Base-by-base conservation (phyloP, 345 rosid species). In the Populus deltoides region DNA sequence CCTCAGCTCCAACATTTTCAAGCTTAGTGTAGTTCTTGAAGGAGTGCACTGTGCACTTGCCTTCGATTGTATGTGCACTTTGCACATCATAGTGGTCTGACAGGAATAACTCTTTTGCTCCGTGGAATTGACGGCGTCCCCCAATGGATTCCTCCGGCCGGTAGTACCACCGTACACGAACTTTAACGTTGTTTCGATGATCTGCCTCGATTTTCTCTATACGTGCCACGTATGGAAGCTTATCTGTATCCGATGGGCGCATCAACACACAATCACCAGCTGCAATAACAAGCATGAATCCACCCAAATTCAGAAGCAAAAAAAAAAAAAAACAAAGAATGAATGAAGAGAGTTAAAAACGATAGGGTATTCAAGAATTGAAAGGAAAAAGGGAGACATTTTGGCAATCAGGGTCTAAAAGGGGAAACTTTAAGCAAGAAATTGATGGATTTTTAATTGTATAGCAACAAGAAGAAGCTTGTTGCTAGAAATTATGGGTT, bases 81-180 rank as follows among this genome's bases (percentile, higher is more conserved):
- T 92, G 93, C 72, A 90, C 87, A 75, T 92, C 97, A 38, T 51
- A 81, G 78, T 92, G 97, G 75, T 92, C 97, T 8, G 97, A 92
- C 77, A 91, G 74, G 81, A 92, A 92, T 18, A 92, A 86, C 78
- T 91, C 97, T 82, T 91, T 92, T 2, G 95, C 92, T 51, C 97
- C 97, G 77, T 92, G 97, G 77, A 91, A 92, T 75, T 91, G 95
- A 72, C 97, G 88, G 75, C 97, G 87, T 49, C 97, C 97, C 69
- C 97, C 97, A 57, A 91, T 84, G 6, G 97, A 92, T 83, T 92
- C 97, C 87, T 92, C 95, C 4, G 97, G 97, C 15, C 95, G 90
- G 75, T 92, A 92, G 69, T 92, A 92, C 97, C 97, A 92, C 68
- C 89, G 85, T 13, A 91, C 91, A 55, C 88, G 92, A 68, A 92